Base-by-base conservation (phyloP, 805 yeast genomes). In the Saccharomyces paradoxus region DNA sequence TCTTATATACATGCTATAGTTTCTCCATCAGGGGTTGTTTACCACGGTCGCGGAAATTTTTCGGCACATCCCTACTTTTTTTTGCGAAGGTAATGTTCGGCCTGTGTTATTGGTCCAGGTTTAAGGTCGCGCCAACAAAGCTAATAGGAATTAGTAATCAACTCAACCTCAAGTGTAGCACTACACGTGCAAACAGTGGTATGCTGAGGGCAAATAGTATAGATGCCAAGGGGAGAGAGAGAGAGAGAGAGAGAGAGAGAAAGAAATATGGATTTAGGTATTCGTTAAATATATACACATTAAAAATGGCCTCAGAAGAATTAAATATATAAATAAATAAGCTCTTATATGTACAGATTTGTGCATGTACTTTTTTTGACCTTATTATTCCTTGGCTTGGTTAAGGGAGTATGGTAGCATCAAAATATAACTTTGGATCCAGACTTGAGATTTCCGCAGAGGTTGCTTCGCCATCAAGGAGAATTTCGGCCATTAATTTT, bases 361-460 rank as follows among this genome's bases (percentile, higher is more conserved):
- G 61, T 17, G 61, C 66, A 37, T 2, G 17, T 7, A 14, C 14
- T 14, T 9, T 3, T 7, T 17, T n/a, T 21, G 44, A 37, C 44
- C 17, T 37, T n/a, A 8, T 37, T 37, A 17, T 17, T 37, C 21
- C 24, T 37, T 17, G 24, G 6, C 7, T 17, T 32, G 6, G 8
- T 37, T 46, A 10, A 13, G 28, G 27, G 5, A 65, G 57, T 1
- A 69, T 65, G 60, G 75, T 72, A 4, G 94, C 94, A 71, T 87
- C 97, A 65, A 94, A 94, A 67, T 87, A 90, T 53, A 87, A 72
- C 49, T 87, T 79, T 17, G 99, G 99, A 67, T 89, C 95, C 53
- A 94, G 77, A 4, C 91, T 87, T 31, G 84, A 77, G 29, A 91
- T 81, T 66, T 87, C 89, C 27, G 96, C 94, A 56, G 89, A 81